Evolutionary conservation across 2,329 filamentous ascomycete species (phyloP), one percentile per base, ranked within the genome.

Genomic region (Fusarium devonianum): DNA sequence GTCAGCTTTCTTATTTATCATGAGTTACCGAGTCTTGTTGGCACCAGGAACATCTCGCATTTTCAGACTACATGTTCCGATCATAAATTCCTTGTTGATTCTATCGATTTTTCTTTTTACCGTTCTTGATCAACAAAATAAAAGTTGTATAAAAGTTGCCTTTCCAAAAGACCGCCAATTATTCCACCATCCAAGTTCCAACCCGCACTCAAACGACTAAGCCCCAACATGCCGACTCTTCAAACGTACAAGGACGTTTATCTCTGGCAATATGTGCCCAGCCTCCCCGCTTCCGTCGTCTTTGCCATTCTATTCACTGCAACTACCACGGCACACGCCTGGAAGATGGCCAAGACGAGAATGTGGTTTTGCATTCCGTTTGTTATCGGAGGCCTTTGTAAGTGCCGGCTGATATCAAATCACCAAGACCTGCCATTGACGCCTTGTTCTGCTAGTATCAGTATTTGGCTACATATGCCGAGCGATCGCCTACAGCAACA

Each of bases 341-440:
- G 66, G 49, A 71, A 73, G 18, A 69, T 80, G 30, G 58, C 72
- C 14, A 73, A 68, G 18, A 72, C 72, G 3, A 68, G 72, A 23
- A 75, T 73, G 9, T 81, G 77, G 73, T 83, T 78, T 57, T 79
- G 79, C 49, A 67, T 74, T 1, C 70, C 75, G 0, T 74, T 81
- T 41, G 55, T 76, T 12, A 56, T 78, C 2, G 79, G 78, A 0
- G 76, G 74, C 1, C 17, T 73, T 3, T 75, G 78, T 79, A 69
- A 19, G 78, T 68, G 12, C 21, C 5, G 7, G 1, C 8, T 2
- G 1, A 2, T 0, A 0, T 11, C 2, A 2, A 4, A 0, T 8
- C 0, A 1, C 3, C 0, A 10, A 12, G 2, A n/a, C 14, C 16
- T 17, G 3, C 1, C 5, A 13, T 42, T 53, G 7, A 60, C 12